phyloP scores from a whole-genome alignment of 768 basidiomycete genomes.

The Harrya chromipes region DNA sequence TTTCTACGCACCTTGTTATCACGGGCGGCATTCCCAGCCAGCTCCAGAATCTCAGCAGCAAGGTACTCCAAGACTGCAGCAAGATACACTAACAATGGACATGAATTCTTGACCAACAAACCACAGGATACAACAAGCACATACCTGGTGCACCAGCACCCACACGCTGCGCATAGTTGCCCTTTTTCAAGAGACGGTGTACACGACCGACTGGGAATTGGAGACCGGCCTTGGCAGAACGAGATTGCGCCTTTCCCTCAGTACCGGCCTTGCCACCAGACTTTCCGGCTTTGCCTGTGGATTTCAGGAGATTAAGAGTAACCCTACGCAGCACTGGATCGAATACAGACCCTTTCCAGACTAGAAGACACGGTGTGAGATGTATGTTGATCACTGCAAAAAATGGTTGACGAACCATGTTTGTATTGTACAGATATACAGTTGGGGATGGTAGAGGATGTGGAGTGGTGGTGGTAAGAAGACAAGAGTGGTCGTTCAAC shows the following conservation, averaged over 20 bases:
- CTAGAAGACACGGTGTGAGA: conserved; percentile 14
- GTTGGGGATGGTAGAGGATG: conserved; percentile 2
- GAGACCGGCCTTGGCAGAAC: conserved; percentile 71
- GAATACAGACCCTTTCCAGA: conserved; percentile 32
- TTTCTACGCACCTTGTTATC: conserved; percentile 30
- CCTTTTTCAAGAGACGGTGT: conserved; percentile 83
- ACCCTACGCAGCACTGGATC: not conserved
- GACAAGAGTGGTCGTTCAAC: conserved; percentile 32
- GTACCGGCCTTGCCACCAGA: conserved; percentile 48
- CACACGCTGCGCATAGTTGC: conserved; percentile 85
- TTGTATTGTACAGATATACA: conserved; percentile 21
- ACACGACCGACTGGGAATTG: conserved; percentile 93
- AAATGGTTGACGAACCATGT: conserved; percentile 24
- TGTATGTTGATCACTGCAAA: not conserved
- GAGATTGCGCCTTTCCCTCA: conserved; percentile 59
- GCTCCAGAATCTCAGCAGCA: conserved; percentile 89
- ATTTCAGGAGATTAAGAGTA: conserved; percentile 8
- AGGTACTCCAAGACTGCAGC: conserved; percentile 91
- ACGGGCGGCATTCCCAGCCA: conserved; percentile 77
- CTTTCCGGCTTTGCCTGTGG: conserved; percentile 47
- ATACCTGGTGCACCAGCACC: conserved; percentile 85
- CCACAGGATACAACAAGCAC: conserved; percentile 9
- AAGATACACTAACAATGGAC: conserved; percentile 61
- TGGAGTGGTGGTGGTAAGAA: conserved; percentile 25
- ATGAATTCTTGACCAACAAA: not conserved